A percentile compares a stretch with the other conserved stretches of the same genome.
These are phyloP conservation scores for Lolium rigidum DNA, from an alignment of 176 grass and related monocot genomes.

Conservation along the genomic window DNA sequence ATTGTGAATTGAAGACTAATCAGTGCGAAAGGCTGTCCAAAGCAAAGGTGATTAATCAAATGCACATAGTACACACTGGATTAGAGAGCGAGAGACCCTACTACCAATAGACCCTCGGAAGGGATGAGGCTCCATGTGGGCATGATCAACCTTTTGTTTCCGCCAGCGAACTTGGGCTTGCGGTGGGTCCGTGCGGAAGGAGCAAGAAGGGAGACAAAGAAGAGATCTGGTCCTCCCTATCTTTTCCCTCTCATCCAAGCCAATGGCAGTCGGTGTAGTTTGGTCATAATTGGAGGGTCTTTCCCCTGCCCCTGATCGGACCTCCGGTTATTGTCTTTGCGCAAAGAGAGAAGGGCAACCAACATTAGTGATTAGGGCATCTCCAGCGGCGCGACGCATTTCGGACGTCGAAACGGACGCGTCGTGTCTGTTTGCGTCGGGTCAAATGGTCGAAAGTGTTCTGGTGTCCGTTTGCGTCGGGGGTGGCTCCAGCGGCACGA, in stretches of 20 bases:
- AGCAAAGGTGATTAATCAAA: not conserved
- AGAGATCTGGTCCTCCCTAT: not conserved
- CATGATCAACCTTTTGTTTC: slow-evolving; percentile 8
- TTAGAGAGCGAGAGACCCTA: too few relatives aligned
- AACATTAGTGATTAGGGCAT: too few relatives aligned
- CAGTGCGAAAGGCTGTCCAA: slow-evolving; percentile 19
- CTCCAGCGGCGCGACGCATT: too few relatives aligned
- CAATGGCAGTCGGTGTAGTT: slow-evolving; percentile 29
- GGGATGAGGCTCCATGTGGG: slow-evolving; percentile 37
- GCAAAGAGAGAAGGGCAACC: not conserved
- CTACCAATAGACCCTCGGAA: not conserved
- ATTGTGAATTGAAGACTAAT: slow-evolving; percentile 5
- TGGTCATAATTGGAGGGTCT: not conserved
- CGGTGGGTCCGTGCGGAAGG: not conserved
- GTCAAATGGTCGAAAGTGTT: too few relatives aligned
- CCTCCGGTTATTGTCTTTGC: not conserved
- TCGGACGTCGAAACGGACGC: too few relatives aligned
- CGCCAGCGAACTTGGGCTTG: not conserved
- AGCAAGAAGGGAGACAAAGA: not conserved
- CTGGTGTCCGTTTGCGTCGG: too few relatives aligned
- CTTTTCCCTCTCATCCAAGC: slow-evolving; percentile 27
- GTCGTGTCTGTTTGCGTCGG: too few relatives aligned
- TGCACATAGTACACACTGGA: too few relatives aligned
- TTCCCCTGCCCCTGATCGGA: not conserved
- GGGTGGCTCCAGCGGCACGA: too few relatives aligned